These are phyloP conservation scores for Camillea tinctor DNA, from an alignment of 2,329 filamentous ascomycete genomes.

Conservation along the genomic window DNA sequence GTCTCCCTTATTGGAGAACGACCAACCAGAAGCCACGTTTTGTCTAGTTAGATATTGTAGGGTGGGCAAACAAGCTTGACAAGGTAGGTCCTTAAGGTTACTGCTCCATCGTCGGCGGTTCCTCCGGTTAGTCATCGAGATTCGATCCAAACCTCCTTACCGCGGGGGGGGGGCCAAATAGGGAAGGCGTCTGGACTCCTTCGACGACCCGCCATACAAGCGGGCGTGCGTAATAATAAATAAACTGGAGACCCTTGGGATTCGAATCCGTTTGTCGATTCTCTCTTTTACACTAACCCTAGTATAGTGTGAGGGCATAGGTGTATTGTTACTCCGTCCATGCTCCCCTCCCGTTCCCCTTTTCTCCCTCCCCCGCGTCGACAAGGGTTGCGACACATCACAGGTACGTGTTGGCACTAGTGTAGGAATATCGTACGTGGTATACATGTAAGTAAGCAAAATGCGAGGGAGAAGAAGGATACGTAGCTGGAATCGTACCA, in stretches of 20 bases:
- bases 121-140: neutral
- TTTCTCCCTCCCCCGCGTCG: neutral
- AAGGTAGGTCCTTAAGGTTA: neutral
- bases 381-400: neutral
- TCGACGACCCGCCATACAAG: neutral
- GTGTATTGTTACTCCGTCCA: no score
- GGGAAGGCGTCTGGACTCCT: neutral
- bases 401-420: neutral
- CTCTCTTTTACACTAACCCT: no score
- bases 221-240: no score
- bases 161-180: neutral
- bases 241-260: neutral
- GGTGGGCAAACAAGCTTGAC: neutral
- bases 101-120: neutral
- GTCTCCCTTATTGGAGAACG: no score
- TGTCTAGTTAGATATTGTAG: neutral
- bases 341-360: no score
- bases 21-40: no score
- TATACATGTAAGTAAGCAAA: neutral
- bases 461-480: neutral
- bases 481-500: neutral
- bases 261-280: neutral
- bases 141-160: neutral
- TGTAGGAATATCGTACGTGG: neutral
- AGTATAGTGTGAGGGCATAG: no score